A percentile compares a stretch with the other conserved stretches of the same genome.
phyloP scores from a whole-genome alignment of 1,284 basidiomycete species.

The Porodaedalea pini region DNA sequence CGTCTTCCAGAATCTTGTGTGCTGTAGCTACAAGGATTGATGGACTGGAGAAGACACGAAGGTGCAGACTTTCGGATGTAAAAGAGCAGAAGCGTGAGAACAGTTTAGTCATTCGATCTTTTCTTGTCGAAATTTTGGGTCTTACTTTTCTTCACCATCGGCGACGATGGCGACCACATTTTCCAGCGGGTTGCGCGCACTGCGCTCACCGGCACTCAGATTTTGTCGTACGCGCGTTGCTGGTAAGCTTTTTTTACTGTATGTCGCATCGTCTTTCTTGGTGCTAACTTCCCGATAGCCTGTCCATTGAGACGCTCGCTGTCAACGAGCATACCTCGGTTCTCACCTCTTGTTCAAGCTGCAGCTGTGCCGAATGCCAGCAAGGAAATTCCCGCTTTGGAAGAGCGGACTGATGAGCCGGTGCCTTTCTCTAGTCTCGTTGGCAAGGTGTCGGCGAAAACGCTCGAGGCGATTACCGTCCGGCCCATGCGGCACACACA shows the following conservation, averaged over 20 bases:
- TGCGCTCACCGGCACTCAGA: background rate
- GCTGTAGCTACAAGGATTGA: no score
- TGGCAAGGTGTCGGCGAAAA: slow-evolving; percentile 40
- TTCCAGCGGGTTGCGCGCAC: background rate
- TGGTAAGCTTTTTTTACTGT: background rate
- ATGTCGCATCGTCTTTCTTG: background rate
- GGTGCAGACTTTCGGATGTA: background rate
- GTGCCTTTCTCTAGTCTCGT: slow-evolving; percentile 43
- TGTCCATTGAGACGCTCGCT: background rate
- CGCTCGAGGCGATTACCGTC: slow-evolving; percentile 61
- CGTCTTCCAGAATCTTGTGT: no score
- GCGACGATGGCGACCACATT: slow-evolving; percentile 10
- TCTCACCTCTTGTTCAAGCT: background rate
- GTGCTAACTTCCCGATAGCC: background rate
- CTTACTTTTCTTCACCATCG: slow-evolving; percentile 8
- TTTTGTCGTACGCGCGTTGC: background rate
- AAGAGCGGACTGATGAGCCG: background rate
- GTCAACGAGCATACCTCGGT: slow-evolving; percentile 10
- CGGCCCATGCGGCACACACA: slow-evolving; percentile 68
- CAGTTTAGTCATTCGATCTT: background rate
- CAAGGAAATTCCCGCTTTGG: background rate
- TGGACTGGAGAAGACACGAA: no score
- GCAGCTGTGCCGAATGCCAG: background rate
- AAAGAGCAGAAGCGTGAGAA: background rate
- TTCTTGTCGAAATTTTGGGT: background rate